Base-by-base conservation (phyloP, 1,284 basidiomycete species). In the Hypsizygus ulmarius region DNA sequence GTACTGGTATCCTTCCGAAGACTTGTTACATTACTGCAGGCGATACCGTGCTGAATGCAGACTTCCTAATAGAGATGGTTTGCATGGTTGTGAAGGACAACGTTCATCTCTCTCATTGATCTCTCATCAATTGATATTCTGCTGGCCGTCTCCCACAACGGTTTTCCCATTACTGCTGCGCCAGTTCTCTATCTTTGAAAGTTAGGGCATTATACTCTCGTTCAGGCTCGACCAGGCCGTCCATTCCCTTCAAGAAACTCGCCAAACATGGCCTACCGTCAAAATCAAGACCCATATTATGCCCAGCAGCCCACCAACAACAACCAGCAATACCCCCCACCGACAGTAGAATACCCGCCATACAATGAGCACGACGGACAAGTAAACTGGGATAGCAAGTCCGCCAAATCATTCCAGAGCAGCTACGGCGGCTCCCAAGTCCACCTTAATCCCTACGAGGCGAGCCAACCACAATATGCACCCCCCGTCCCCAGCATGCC, bases 381-480 rank as follows among this genome's bases (percentile, higher is more conserved):
- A 29, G 60, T 65, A 21, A 69, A 69, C 37, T 87, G 84, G 84
- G 85, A 89, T 47, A 54, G 68, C 38, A 82, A 81, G 58, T 82
- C 79, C 3, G 63, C 71, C 39, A 82, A 82, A 54, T 87, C 84
- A 16, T 80, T 80, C 64, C 73, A 81, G 61, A 84, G 81, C 56
- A 78, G 74, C 62, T 78, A 77, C 57, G 73, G 73, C 50, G 79
- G 80, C 64, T 90, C 87, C 5, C 85, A 89, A 59, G 78, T 71
- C 10, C 85, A 88, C 63, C 78, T 90, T 53, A 78, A 78, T 50
- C 74, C 81, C 14, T 78, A 85, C 47, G 81, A 79, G 52, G 79
- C 79, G 75, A 72, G 69, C 63, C 21, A 25, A 25, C 21, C 21
- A 25, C 75, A 82, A 57, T 55, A 69, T 39, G 61, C 67, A 14